Evolutionary conservation across 73 alveolate species (phyloP).

Genomic region (Effrenium voratum): DNA sequence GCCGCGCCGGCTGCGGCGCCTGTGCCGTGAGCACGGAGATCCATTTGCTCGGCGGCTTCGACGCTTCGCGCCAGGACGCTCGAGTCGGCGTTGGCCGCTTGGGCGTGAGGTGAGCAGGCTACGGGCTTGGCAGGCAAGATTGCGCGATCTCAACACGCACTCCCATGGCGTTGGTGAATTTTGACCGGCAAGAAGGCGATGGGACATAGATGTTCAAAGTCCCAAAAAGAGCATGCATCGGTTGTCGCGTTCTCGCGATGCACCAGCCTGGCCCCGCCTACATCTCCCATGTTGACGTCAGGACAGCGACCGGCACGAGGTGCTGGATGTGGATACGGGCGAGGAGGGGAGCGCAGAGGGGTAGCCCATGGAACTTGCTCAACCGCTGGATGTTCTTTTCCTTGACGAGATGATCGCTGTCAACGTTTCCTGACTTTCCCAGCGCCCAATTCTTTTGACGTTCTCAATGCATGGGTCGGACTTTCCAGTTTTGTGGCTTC

Average conservation of each 20-base stretch:
- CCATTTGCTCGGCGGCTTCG: constrained; percentile 92
- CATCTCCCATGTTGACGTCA: background rate
- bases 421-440: background rate
- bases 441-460: background rate
- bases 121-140: background rate
- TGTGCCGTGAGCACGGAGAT: constrained; percentile 25
- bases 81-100: background rate
- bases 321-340: constrained; percentile 45
- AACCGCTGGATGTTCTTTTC: background rate
- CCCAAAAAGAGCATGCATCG: background rate
- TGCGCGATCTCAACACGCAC: background rate
- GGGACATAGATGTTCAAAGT: background rate
- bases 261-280: background rate
- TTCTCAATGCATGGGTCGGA: background rate
- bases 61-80: constrained; percentile 38
- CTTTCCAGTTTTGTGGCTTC: too few species aligned
- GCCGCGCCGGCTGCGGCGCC: constrained; percentile 63
- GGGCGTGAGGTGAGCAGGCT: background rate
- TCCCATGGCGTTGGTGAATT: background rate
- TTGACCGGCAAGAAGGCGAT: background rate
- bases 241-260: background rate
- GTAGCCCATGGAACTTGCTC: background rate
- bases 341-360: background rate
- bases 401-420: background rate
- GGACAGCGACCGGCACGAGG: constrained; percentile 78